Evolutionary conservation across 225 moss, liverwort and hornwort genomes (phyloP), one percentile per base, ranked within the genome.

Genomic region (Bryum argenteum): DNA sequence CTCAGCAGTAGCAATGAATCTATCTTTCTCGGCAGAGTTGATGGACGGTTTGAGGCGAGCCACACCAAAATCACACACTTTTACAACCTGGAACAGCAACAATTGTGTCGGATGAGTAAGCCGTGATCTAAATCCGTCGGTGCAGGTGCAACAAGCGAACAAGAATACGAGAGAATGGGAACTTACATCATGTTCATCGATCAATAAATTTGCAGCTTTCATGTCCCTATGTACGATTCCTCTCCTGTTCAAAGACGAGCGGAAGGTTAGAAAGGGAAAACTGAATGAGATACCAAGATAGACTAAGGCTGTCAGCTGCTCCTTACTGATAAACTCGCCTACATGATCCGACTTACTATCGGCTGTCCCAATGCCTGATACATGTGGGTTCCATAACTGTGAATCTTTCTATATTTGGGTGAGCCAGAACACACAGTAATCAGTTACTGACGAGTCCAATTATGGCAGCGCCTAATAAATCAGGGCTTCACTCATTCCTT

Each of bases 61-160:
- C 61, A 94, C 91, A 54, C 94, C 94, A 81, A 94, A 94, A 81
- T 94, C 94, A 80, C 94, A 94, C 37, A 94, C 91, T 77, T 94
- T 94, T 17, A 91, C 94, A 14, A 94, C 94, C 94, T 94, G 89
- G 58, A 41, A 61, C 71, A 73, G 53, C 21, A 62, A 54, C 20
- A 28, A 43, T 69, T 60, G 51, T 11, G 51, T 61, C 64, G 57
- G 52, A 74, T 69, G 9, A 74, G 58, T 63, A 71, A 68, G 1
- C 18, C 10, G 24, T 14, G 41, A 61, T 24, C 12, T 47, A 33
- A 47, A n/a, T 67, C 22, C 56, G 55, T 38, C 45, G 54, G 40
- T 44, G 39, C 20, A 72, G 20, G 20, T n/a, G 50, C 8, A 69
- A 71, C 10, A 54, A n/a, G 9, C 57, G 20, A 73, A 69, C 17